Percentiles rank a stretch among this genome's conserved stretches.
These are phyloP conservation scores for Verbascum thapsus DNA, from an alignment of 257 asterid species.

Conservation along the genomic window DNA sequence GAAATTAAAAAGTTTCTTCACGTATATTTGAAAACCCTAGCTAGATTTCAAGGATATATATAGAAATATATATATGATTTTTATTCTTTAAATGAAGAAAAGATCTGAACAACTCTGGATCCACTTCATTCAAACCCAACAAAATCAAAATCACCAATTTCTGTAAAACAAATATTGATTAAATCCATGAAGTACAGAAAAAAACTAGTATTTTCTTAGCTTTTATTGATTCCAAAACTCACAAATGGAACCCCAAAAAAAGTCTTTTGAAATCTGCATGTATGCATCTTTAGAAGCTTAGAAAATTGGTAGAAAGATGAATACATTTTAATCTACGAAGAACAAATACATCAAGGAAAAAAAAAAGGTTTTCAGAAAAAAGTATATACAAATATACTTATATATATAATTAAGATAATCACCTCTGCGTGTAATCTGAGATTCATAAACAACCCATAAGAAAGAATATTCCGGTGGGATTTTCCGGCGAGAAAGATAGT, in stretches of 20 bases:
- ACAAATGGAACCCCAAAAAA: not conserved
- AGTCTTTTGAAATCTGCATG: constrained; percentile 28
- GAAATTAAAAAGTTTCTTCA: constrained; percentile 15
- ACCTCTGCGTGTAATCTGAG: constrained; percentile 21
- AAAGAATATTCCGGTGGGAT: constrained; percentile 41
- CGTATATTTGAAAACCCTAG: constrained; percentile 44
- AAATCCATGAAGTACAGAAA: not conserved
- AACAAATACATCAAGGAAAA: not conserved
- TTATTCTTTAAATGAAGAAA: not conserved
- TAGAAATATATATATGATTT: not conserved
- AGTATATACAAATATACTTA: not conserved
- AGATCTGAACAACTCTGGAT: constrained; percentile 31
- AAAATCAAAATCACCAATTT: constrained; percentile 15
- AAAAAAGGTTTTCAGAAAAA: constrained; percentile 14
- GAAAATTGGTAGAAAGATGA: not conserved
- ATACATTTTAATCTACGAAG: not conserved
- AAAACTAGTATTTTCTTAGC: not conserved
- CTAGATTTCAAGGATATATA: constrained; percentile 29
- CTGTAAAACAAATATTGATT: not conserved
- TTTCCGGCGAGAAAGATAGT: constrained; percentile 41
- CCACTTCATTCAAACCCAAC: constrained; percentile 12
- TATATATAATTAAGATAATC: not conserved
- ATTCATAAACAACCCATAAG: constrained; percentile 13
- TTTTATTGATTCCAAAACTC: not conserved
- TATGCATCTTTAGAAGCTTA: constrained; percentile 8